Evolutionary conservation across 768 basidiomycete species (phyloP).

Genomic region (Baorangia bicolor): DNA sequence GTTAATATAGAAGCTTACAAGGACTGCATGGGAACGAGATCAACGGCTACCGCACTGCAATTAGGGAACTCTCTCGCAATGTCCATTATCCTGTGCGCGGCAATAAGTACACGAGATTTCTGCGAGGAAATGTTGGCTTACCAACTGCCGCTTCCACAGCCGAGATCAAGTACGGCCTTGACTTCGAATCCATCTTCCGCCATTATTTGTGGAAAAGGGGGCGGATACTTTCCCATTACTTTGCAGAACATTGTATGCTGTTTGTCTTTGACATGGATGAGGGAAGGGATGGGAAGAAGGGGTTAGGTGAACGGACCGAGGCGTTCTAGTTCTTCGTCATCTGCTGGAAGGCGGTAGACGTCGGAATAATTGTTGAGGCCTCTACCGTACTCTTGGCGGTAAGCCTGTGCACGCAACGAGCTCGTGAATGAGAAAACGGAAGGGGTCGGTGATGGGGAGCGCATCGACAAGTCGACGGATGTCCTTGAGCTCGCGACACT

Average conservation of each 20-base stretch:
- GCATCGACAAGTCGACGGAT: slow-evolving; percentile 58
- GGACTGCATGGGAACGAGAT: slow-evolving; percentile 78
- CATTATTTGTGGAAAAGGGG: slow-evolving; percentile 56
- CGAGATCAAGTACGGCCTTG: slow-evolving; percentile 70
- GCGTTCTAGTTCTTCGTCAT: slow-evolving; percentile 71
- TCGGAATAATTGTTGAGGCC: slow-evolving; percentile 77
- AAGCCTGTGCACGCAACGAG: slow-evolving; percentile 57
- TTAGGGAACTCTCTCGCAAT: slow-evolving; percentile 71
- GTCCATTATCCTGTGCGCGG: slow-evolving; percentile 63
- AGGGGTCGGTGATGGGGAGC: slow-evolving; percentile 62
- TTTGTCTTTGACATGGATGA: slow-evolving; percentile 45
- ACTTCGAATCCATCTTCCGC: slow-evolving; percentile 55
- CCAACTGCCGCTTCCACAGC: slow-evolving; percentile 81
- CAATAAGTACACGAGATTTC: slow-evolving; percentile 6
- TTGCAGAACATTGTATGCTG: slow-evolving; percentile 67
- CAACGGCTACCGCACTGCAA: slow-evolving; percentile 68
- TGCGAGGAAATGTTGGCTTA: slow-evolving; percentile 28
- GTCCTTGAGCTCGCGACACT: slow-evolving; percentile 51
- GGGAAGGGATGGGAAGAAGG: slow-evolving; percentile 5
- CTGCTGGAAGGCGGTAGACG: slow-evolving; percentile 74
- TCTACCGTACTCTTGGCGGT: slow-evolving; percentile 66
- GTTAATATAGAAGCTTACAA: slow-evolving; percentile 42
- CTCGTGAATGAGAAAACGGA: slow-evolving; percentile 70
- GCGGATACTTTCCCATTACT: slow-evolving; percentile 67
- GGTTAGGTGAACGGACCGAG: slow-evolving; percentile 46